Conservation (phyloP, 73 alveolate genomes). For the Halteria grandinella region DNA sequence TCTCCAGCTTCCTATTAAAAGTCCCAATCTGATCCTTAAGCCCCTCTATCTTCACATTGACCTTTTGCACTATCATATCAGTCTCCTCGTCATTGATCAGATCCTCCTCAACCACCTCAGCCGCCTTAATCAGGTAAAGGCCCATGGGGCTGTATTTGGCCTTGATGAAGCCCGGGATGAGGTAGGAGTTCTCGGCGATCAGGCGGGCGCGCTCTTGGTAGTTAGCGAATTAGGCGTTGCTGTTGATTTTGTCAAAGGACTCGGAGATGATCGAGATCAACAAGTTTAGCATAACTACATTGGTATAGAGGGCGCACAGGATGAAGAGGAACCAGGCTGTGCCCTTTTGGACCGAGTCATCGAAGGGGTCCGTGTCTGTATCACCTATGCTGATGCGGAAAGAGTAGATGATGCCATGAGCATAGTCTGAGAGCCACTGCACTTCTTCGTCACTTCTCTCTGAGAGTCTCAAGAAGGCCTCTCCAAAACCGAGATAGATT, state of each 20-base stretch:
- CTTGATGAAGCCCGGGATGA: constrained; percentile 25
- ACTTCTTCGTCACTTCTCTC: constrained; percentile 11
- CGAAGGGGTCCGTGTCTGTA: constrained; percentile 29
- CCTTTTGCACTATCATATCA: too few relatives aligned
- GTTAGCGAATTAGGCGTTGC: constrained; percentile 8
- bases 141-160: too few relatives aligned
- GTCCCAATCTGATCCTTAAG: too few relatives aligned
- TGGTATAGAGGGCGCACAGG: constrained; percentile 12
- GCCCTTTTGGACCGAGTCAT: background rate
- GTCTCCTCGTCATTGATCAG: too few relatives aligned
- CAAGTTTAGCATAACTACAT: constrained; percentile 47
- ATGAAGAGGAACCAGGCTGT: constrained; percentile 41
- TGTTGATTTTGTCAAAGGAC: constrained; percentile 33
- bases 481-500: constrained; percentile 52
- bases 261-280: constrained; percentile 57
- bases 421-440: background rate
- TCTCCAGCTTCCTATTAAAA: too few relatives aligned
- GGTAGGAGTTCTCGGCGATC: constrained; percentile 24
- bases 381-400: constrained; percentile 47
- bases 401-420: constrained; percentile 27
- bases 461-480: constrained; percentile 44
- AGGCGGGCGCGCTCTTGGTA: constrained; percentile 32
- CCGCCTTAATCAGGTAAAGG: too few relatives aligned
- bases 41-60: too few relatives aligned
- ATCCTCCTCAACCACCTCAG: too few relatives aligned